Conservation (phyloP, 192 early-diverging fungal genomes). For the Podila minutissima region DNA sequence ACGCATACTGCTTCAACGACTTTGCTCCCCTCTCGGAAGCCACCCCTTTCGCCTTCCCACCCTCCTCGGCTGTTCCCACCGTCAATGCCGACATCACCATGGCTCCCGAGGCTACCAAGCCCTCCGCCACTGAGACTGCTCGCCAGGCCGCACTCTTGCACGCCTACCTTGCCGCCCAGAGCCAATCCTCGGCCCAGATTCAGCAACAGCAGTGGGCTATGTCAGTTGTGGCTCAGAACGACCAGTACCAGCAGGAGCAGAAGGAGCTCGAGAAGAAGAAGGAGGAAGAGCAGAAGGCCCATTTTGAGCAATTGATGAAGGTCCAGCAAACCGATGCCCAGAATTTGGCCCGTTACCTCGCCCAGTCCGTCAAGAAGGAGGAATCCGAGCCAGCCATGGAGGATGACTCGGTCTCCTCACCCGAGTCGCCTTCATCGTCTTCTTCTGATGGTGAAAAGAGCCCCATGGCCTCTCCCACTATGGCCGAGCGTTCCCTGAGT, state of each 20-base stretch:
- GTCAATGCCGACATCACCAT: background rate
- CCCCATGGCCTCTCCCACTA: conserved; percentile 19
- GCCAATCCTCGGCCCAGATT: conserved; percentile 7
- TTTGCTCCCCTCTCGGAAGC: conserved; percentile 9
- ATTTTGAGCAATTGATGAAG: conserved; percentile 4
- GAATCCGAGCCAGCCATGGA: conserved; percentile 20
- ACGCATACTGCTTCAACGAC: conserved; percentile 28
- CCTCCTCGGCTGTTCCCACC: conserved; percentile 1
- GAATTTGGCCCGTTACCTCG: conserved; percentile 34
- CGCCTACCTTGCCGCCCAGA: conserved; percentile 28
- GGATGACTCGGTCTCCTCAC: conserved; percentile 20
- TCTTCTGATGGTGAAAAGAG: conserved; percentile 28
- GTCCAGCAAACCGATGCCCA: conserved; percentile 30
- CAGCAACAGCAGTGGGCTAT: conserved; percentile 21
- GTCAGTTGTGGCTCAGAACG: conserved; percentile 4
- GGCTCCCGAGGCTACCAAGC: background rate
- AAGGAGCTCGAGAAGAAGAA: conserved; percentile 8
- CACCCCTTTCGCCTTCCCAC: background rate
- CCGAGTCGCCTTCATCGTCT: conserved; percentile 25
- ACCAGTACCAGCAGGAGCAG: conserved; percentile 2
- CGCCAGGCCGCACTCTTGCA: conserved; percentile 41
- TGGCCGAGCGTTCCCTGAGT: conserved; percentile 14
- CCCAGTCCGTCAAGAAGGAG: conserved; percentile 26
- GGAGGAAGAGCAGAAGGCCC: conserved; percentile 6
- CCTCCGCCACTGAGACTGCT: conserved; percentile 9